Evolutionary conservation across 2,329 filamentous ascomycete genomes (phyloP), one percentile per base, ranked within the genome.

Genomic region (Daldinia sp.): DNA sequence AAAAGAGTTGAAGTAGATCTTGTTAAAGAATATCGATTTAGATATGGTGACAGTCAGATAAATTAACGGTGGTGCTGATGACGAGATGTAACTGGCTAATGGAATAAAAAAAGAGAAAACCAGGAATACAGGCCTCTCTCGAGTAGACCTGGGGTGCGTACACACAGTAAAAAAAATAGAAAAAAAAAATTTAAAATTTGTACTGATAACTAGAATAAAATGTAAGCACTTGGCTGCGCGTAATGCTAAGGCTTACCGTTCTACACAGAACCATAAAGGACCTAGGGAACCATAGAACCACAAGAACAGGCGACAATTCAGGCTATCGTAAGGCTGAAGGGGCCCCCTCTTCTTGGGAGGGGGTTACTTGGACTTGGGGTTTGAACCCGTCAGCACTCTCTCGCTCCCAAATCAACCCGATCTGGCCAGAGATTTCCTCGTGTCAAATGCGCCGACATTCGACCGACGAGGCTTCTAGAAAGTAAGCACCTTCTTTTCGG

Each of bases 401-500:
- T 50, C 30, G 29, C 30, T 50, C 30, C 47, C 17, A 50, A n/a
- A 25, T 19, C 29, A 30, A 32, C 13, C 19, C 17, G 29, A 50
- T 35, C 47, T 25, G 10, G 19, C 30, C 17, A 32, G 13, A 50
- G 30, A 21, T 25, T 11, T 51, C 47, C 47, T 50, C 47, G 47
- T 50, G 47, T 35, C 17, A 51, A 29, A 53, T 58, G 53, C 41
- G 21, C 61, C 64, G 61, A 67, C 29, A 35, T 64, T 61, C 49
- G 51, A 37, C 60, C 56, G 61, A 41, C 29, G 47, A 55, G 32
- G 57, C 13, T 63, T 52, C 29, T 29, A 30, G 45, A 34, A 34
- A 47, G 54, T 65, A 62, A 67, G 65, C 62, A 67, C 65, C 49
- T 67, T 67, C 54, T 67, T 64, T 62, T 29, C 45, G 39, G 48